Base-by-base conservation (phyloP, 2,329 filamentous ascomycete species). In the Zasmidium angulare region DNA sequence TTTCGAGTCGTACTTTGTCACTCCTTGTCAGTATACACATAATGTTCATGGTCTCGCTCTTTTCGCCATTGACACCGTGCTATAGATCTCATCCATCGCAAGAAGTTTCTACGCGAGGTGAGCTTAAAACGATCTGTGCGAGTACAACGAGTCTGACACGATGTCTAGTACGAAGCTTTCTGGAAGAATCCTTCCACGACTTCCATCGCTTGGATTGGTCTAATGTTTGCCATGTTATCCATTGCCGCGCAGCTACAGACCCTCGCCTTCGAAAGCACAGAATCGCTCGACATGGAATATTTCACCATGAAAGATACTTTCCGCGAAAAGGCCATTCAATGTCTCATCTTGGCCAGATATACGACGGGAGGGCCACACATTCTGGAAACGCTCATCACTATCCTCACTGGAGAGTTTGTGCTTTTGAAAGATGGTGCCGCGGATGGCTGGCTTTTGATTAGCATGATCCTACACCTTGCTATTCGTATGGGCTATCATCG, bases 131-230 rank as follows among this genome's bases (percentile, higher is more conserved):
- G 20, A 4, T 23, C 43, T 31, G 24, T n/a, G 21, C 7, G n/a
- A n/a, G n/a, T n/a, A n/a, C 53, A 36, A 19, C n/a, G 22, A 11
- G 9, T 21, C 31, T 50, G 47, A 56, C 22, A 9, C 26, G 4
- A 4, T 57, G 6, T 19, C n/a, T 21, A 79, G 75, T 80, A 80
- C 56, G 71, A 75, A 24, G 52, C 63, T 2, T 80, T 81, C 63
- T 81, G 78, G 78, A 56, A 61, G n/a, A 68, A 74, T 40, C 76
- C 75, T 1, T 71, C 68, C 9, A 65, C 67, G 29, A 69, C 71
- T 2, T 67, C 77, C 0, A 71, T 77, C 10, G 75, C 76, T 66
- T 81, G 78, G 78, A 60, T 80, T 19, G 77, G 78, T 2, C 68
- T 79, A 1, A 59, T 81, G 9, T 81, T 79, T 63, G 69, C 70